phyloP scores from a whole-genome alignment of 2,329 filamentous ascomycete genomes.

The Tolypocladium endophyticum region DNA sequence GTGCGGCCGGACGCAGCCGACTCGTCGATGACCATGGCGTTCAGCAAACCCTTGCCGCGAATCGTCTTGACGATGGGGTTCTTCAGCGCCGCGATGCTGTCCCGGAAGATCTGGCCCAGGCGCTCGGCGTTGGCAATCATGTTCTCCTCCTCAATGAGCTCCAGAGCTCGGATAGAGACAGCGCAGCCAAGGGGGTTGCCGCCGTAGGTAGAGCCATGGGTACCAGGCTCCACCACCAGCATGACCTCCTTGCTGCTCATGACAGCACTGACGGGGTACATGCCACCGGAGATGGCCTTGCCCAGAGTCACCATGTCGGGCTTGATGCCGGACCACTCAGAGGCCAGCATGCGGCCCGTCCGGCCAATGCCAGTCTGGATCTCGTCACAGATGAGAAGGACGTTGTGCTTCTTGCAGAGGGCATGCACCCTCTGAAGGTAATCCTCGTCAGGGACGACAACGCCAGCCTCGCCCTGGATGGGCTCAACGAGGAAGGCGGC shows the following conservation, averaged over 20 bases:
- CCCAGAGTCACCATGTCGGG: conserved; percentile 90
- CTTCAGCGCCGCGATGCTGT: conserved; percentile 64
- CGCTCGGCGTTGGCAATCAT: conserved; percentile 74
- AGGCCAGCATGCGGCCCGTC: conserved; percentile 87
- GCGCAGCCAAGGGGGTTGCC: conserved; percentile 94
- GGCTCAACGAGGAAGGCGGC: conserved; percentile 93
- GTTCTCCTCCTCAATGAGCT: conserved; percentile 86
- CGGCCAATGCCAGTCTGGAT: conserved; percentile 97
- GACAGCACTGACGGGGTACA: conserved; percentile 97
- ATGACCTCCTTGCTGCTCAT: conserved; percentile 83
- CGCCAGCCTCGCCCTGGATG: conserved; percentile 94
- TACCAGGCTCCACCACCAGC: conserved; percentile 91
- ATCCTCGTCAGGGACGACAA: conserved; percentile 84
- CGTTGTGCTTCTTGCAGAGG: conserved; percentile 91
- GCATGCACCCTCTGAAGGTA: conserved; percentile 73
- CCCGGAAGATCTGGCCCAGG: conserved; percentile 74
- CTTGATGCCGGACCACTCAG: conserved; percentile 90
- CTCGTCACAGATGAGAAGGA: conserved; percentile 93
- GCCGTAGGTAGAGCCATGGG: conserved; percentile 96
- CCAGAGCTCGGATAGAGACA: conserved; percentile 87
- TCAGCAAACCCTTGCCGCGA: conserved; percentile 86
- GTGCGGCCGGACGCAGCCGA: conserved; percentile 71
- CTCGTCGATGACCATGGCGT: conserved; percentile 95
- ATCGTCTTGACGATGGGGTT: conserved; percentile 73
- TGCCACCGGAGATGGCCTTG: conserved; percentile 95